Evolutionary conservation across 2,329 filamentous ascomycete genomes (phyloP).

Genomic region (Tolypocladium inflatum): DNA sequence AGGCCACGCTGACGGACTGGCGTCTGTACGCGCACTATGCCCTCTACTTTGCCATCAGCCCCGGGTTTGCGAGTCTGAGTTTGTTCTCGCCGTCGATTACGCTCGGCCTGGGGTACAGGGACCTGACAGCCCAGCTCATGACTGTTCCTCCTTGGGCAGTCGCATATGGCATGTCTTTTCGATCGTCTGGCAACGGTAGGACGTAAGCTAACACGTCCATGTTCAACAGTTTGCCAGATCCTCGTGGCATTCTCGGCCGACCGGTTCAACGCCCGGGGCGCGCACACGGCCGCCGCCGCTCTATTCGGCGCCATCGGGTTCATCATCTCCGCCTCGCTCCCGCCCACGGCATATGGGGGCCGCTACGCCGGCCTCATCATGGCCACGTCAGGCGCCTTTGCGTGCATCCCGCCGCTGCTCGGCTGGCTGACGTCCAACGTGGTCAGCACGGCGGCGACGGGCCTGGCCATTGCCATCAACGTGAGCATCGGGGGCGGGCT

Average conservation of each 20-base stretch:
- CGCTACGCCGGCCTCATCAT: constrained; percentile 66
- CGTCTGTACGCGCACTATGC: constrained; percentile 59
- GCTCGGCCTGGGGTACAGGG: constrained; percentile 37
- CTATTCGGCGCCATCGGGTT: constrained; percentile 39
- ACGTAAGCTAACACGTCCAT: constrained; percentile 6
- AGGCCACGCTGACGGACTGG: constrained; percentile 55
- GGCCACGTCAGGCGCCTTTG: constrained; percentile 56
- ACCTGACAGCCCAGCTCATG: constrained; percentile 54
- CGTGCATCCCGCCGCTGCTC: constrained; percentile 58
- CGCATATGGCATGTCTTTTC: constrained; percentile 34
- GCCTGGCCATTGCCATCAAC: constrained; percentile 62
- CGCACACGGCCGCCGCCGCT: constrained; percentile 32
- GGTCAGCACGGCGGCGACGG: constrained; percentile 53
- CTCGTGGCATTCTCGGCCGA: constrained; percentile 51
- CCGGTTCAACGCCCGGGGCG: constrained; percentile 43
- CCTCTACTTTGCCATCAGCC: constrained; percentile 39
- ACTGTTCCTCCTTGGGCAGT: constrained; percentile 57
- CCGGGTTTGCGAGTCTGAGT: constrained; percentile 49
- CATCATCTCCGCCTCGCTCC: constrained; percentile 53
- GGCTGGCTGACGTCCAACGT: constrained; percentile 65
- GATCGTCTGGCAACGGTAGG: too few species aligned
- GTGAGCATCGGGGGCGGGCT: constrained; percentile 56
- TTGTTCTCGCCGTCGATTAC: constrained; percentile 55
- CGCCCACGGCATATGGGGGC: constrained; percentile 44
- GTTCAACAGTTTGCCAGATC: constrained; percentile 28